Percentiles rank a stretch among this genome's conserved stretches.
Evolutionary conservation across 179 eudicot genomes (phyloP).

Genomic region (Silene noctiflora): DNA sequence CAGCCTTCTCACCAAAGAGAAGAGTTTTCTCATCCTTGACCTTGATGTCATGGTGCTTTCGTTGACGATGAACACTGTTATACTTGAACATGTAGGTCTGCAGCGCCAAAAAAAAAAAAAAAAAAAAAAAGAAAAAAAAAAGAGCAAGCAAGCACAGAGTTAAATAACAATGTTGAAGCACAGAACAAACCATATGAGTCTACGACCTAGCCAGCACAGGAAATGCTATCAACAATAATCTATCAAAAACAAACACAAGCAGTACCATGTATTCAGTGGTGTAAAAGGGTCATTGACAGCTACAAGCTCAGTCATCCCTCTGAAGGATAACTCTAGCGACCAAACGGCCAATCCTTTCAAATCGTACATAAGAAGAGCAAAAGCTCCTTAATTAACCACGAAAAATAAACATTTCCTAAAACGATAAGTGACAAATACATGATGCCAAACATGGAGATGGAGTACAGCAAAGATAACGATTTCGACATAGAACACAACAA

Average conservation of each 20-base stretch:
- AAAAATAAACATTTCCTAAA: not conserved
- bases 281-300: slow-evolving; percentile 59
- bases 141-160: not conserved
- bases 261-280: slow-evolving; percentile 56
- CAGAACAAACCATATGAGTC: not conserved
- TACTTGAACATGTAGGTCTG: slow-evolving; percentile 62
- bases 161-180: not conserved
- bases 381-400: not conserved
- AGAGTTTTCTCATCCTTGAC: slow-evolving; percentile 58
- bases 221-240: not conserved
- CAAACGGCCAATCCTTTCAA: slow-evolving; percentile 71
- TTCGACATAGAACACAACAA: too few relatives aligned
- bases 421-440: too few relatives aligned
- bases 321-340: slow-evolving; percentile 51
- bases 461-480: too few relatives aligned
- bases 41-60: slow-evolving; percentile 50
- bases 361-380: slow-evolving; percentile 29
- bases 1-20: slow-evolving; percentile 51
- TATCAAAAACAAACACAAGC: not conserved
- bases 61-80: slow-evolving; percentile 48
- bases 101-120: too few relatives aligned
- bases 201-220: not conserved
- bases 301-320: slow-evolving; percentile 57
- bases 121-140: too few relatives aligned
- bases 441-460: too few relatives aligned